Percentiles rank a stretch among this genome's conserved stretches.
Evolutionary conservation across 2,329 filamentous ascomycete species (phyloP).

Genomic region (Thelonectria blattea): DNA sequence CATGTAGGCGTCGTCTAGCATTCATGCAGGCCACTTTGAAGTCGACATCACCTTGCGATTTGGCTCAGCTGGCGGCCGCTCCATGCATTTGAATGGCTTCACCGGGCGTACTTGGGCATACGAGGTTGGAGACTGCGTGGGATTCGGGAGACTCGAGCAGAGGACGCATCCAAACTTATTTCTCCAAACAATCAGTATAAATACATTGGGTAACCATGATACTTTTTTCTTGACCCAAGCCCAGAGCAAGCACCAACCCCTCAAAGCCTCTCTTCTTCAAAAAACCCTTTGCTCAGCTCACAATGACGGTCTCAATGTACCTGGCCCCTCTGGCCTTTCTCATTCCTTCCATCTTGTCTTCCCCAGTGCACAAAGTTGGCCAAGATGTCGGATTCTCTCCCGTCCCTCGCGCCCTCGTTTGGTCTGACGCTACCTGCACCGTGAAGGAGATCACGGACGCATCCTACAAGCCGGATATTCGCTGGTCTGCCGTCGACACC

Average conservation of each 20-base stretch:
- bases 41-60: neutral
- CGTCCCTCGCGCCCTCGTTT: neutral
- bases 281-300: neutral
- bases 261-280: neutral
- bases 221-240: neutral
- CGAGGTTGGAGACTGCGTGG: neutral
- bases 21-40: neutral
- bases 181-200: neutral
- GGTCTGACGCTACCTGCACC: conserved; percentile 1
- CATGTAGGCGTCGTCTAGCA: neutral
- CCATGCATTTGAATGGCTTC: neutral
- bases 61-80: neutral
- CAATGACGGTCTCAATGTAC: neutral
- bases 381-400: neutral
- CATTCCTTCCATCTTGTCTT: neutral
- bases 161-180: neutral
- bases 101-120: neutral
- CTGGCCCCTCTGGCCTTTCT: neutral
- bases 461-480: conserved; percentile 3
- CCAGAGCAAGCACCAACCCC: neutral
- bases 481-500: neutral
- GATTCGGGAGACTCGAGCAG: neutral
- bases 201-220: neutral
- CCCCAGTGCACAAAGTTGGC: neutral
- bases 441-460: conserved; percentile 7